Base-by-base conservation (phyloP, 148 eudicot species). In the Chenopodium quinoa region DNA sequence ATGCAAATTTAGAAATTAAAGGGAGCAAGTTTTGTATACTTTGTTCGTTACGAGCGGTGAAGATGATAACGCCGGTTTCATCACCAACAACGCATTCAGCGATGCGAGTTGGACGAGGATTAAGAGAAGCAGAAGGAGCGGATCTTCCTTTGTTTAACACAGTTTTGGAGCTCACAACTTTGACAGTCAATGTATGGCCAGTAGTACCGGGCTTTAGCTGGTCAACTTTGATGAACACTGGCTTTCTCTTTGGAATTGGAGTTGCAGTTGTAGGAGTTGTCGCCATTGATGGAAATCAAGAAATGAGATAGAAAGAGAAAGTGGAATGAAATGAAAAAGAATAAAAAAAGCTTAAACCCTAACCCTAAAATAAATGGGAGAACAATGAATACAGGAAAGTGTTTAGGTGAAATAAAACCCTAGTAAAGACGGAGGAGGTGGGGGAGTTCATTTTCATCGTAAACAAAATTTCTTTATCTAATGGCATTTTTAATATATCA, bases 1-100 rank as follows among this genome's bases (percentile, higher is more conserved):
- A 68, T 12, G 20, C 52, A 71, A 56, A 37, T 23, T 17, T 2
- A 29, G 8, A 6, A 31, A 66, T 3, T 7, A 44, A 40, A 32
- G 3, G 54, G n/a, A 13, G 56, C 29, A 52, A 66, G 66, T 22
- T 54, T 76, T 32, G 22, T 1, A 83, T 84, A 87, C 87, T 81
- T 80, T 87, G 89, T 52, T 87, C 87, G 32, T 85, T 87, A 20
- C 89, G 85, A 73, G 89, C 89, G 8, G 85, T 84, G 79, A 87
- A 87, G 80, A 87, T 64, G 52, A 87, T 87, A 46, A 69, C 47
- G 7, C 82, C 89, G 60, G 89, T 87, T 23, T 87, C 89, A 62
- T 87, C 89, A 23, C 87, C 89, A 44, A 87, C 80, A 69, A 87
- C 72, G n/a, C 89, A 87, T 62, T 87, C 89, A 67, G 89, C 84